A percentile compares a stretch with the other conserved stretches of the same genome.
Conservation (phyloP, 441 rosid species). For the Manihot esculenta region DNA sequence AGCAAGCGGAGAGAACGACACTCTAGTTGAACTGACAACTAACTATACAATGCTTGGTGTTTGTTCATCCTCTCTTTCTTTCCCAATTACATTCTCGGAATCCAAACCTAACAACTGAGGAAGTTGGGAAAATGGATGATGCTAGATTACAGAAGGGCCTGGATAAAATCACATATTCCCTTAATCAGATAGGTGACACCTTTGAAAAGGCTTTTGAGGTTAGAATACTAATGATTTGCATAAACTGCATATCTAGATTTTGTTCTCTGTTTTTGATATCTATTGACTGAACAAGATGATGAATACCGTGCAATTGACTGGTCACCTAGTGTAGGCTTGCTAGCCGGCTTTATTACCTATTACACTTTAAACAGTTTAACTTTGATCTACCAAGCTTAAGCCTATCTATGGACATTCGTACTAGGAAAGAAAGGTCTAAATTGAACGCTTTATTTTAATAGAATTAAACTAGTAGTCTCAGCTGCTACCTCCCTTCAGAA, state of each 20-base stretch:
- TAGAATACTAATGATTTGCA: no score
- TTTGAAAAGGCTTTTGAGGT: conserved; percentile 89
- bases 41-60: neutral
- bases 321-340: no score
- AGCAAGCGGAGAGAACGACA: neutral
- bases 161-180: conserved; percentile 65
- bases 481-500: neutral
- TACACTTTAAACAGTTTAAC: neutral
- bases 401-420: neutral
- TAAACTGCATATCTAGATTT: neutral
- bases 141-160: conserved; percentile 68
- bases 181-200: conserved; percentile 77
- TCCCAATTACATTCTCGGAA: conserved; percentile 29
- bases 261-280: neutral
- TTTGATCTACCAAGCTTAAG: neutral
- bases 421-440: neutral
- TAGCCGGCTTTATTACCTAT: neutral
- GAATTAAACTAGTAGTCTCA: neutral
- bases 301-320: neutral
- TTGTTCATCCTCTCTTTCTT: neutral
- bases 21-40: neutral
- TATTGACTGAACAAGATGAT: neutral
- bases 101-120: conserved; percentile 33
- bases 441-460: conserved; percentile 1
- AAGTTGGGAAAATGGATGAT: conserved; percentile 57